Evolutionary conservation across 495 filamentous ascomycete species (phyloP).

Genomic region (Oidiodendron maius): DNA sequence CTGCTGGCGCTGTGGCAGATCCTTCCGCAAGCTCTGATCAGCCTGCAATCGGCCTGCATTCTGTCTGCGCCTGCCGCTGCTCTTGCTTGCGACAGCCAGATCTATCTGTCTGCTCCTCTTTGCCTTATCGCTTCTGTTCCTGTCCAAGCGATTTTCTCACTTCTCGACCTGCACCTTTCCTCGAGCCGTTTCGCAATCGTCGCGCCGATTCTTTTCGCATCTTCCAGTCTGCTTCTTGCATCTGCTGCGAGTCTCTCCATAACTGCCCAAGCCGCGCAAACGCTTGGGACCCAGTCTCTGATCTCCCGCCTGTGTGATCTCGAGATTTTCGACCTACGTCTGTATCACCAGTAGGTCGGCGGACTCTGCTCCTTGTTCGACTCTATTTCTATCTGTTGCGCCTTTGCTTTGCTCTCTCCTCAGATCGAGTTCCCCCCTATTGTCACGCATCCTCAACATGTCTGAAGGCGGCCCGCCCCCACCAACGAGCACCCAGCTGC

Average conservation of each 20-base stretch:
- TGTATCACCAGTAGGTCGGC: constrained; percentile 5
- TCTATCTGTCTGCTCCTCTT: constrained; percentile 21
- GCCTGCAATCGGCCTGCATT: too few relatives aligned
- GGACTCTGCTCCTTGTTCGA: constrained; percentile 4
- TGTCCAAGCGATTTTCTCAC: constrained; percentile 19
- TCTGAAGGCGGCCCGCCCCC: constrained; percentile 57
- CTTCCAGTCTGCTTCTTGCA: constrained; percentile 17
- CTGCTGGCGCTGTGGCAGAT: constrained; percentile 16
- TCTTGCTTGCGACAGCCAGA: constrained; percentile 10
- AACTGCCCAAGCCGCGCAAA: constrained; percentile 11
- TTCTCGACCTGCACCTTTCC: constrained; percentile 10
- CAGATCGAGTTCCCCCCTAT: constrained; percentile 8
- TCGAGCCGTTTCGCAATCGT: constrained; percentile 16
- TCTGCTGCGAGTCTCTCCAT: constrained; percentile 20
- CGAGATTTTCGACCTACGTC: constrained; percentile 11
- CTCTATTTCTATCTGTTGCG: constrained; percentile 9
- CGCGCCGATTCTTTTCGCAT: constrained; percentile 14
- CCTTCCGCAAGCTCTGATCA: too few relatives aligned
- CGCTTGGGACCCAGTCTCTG: constrained; percentile 8
- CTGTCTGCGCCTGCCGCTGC: too few relatives aligned
- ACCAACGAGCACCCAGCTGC: constrained; percentile 50
- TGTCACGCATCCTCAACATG: constrained; percentile 39
- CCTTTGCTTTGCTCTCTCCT: constrained; percentile 5
- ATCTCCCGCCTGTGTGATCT: constrained; percentile 16
- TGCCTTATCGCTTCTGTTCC: constrained; percentile 14